Evolutionary conservation across 2,329 filamentous ascomycete genomes (phyloP).

Genomic region (Aspergillus persii): DNA sequence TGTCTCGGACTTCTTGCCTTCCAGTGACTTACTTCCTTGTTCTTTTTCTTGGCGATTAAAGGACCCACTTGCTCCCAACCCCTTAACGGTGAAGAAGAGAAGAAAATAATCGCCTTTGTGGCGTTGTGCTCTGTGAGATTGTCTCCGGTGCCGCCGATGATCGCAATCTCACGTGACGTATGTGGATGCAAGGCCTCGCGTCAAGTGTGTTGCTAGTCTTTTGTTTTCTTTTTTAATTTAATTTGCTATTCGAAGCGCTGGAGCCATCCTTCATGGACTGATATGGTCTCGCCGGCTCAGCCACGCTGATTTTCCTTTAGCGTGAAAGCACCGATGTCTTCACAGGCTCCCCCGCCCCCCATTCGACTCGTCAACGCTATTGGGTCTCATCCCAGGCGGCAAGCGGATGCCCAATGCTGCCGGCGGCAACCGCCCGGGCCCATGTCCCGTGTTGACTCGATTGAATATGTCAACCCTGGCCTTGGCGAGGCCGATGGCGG

Average conservation of each 20-base stretch:
- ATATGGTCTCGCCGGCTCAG: neutral
- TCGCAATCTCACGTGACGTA: conserved; percentile 16
- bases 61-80: neutral
- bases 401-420: conserved; percentile 38
- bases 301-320: neutral
- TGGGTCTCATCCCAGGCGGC: conserved; percentile 36
- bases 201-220: neutral
- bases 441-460: conserved; percentile 20
- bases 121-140: neutral
- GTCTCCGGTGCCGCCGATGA: neutral
- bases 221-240: neutral
- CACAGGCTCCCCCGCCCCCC: conserved; percentile 15
- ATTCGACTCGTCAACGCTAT: conserved; percentile 5
- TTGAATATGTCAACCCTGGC: conserved; percentile 75
- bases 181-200: conserved; percentile 3
- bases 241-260: neutral
- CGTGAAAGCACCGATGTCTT: neutral
- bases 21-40: neutral
- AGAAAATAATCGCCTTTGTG: neutral
- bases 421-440: conserved; percentile 20
- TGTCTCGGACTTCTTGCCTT: neutral
- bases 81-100: neutral
- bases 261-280: neutral
- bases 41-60: neutral
- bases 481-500: conserved; percentile 81